Percentiles rank a stretch among this genome's conserved stretches.
These are phyloP conservation scores for Chalciporus piperatoides DNA, from an alignment of 1,284 basidiomycete species.

Conservation along the genomic window DNA sequence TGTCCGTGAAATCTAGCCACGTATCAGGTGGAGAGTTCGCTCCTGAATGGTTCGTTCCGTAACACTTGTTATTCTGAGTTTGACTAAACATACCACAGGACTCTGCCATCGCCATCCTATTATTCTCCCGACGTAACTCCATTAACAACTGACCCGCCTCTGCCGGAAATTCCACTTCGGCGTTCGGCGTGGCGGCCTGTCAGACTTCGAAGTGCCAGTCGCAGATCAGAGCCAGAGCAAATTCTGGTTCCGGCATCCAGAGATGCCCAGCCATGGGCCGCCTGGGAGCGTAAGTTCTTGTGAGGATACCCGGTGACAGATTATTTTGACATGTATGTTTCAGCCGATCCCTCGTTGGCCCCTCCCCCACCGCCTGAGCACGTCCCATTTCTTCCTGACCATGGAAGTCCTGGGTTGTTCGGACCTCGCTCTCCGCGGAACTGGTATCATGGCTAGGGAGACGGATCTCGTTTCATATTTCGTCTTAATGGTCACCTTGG, in stretches of 20 bases:
- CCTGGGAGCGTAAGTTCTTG: conserved; percentile 58
- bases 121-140: conserved; percentile 38
- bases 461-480: too few species aligned
- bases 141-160: conserved; percentile 33
- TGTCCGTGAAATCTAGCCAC: conserved; percentile 61
- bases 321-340: not conserved
- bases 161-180: conserved; percentile 35
- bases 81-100: conserved; percentile 32
- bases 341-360: conserved; percentile 43
- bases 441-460: conserved; percentile 21
- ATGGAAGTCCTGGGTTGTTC: conserved; percentile 53
- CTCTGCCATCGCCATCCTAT: conserved; percentile 35
- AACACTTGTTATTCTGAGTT: not conserved
- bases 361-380: conserved; percentile 42
- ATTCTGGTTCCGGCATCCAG: conserved; percentile 27
- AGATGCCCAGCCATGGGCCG: conserved; percentile 48
- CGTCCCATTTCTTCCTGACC: conserved; percentile 34
- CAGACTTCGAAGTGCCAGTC: conserved; percentile 36
- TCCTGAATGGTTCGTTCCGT: conserved; percentile 50
- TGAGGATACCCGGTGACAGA: not conserved
- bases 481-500: too few species aligned
- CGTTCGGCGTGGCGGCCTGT: conserved; percentile 54
- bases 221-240: conserved; percentile 38
- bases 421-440: conserved; percentile 50
- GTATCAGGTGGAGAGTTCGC: conserved; percentile 67